Base-by-base conservation (phyloP, 2,329 filamentous ascomycete genomes). In the Diplodia sapinea region DNA sequence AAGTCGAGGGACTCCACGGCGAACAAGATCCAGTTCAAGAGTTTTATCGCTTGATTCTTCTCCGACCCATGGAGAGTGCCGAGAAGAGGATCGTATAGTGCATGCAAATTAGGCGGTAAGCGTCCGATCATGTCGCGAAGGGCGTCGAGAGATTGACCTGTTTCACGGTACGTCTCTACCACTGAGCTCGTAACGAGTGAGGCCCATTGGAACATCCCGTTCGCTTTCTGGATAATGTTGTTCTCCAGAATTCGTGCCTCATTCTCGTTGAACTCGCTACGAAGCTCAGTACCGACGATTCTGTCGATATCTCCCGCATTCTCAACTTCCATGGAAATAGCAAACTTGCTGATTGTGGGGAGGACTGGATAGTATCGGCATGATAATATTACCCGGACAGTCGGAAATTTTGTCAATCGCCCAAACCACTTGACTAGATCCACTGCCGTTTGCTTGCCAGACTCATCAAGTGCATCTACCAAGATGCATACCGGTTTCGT, bases 201-300 rank as follows among this genome's bases (percentile, higher is more conserved):
- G 0, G 56, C 56, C 56, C 56, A 61, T 13, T 61, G 56, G 8
- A 61, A 61, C 56, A 61, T 61, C 2, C 56, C 56, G 15, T 26
- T 47, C 23, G 56, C 38, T 6, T 13, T 47, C n/a, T 49, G 7
- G 9, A 31, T 29, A 5, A 49, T 61, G 6, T 20, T 12, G 3
- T 31, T 13, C 13, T 61, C 56, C 9, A 61, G 26, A 12, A 12
- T 5, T 23, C 33, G 12, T 20, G 56, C 56, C 7, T 49, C 23
- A 1, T 47, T 23, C 20, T 47, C 12, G 7, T 31, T 15, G 9
- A 61, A 49, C 26, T 61, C 56, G n/a, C 23, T 47, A 8, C 23
- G 20, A 9, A 61, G 56, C 3, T 47, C 12, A n/a, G 15, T 4
- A 1, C 56, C 15, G 15, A 61, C 38, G 0, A 61, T 1, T 8